phyloP scores from a whole-genome alignment of 2,329 filamentous ascomycete species.

The Ascochyta pisi region DNA sequence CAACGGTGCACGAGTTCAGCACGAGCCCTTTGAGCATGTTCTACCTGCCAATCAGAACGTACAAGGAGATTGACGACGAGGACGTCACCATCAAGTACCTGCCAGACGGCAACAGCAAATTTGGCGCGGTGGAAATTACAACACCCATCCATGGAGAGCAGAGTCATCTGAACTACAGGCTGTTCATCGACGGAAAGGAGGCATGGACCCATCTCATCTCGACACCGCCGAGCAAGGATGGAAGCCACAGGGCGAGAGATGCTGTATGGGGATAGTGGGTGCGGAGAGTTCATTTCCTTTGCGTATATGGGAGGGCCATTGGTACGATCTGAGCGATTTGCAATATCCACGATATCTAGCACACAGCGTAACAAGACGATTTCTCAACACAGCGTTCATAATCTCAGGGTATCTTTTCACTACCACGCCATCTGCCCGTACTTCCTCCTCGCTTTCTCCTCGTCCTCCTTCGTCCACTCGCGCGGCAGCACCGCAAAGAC shows the following conservation, averaged over 20 bases:
- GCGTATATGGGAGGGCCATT: neutral
- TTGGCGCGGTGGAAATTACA: constrained; percentile 81
- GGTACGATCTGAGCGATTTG: neutral
- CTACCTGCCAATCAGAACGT: constrained; percentile 84
- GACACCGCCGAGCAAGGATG: constrained; percentile 51
- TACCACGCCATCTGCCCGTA: constrained; percentile 14
- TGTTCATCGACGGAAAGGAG: constrained; percentile 83
- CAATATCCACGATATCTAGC: neutral
- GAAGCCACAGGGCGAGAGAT: constrained; percentile 53
- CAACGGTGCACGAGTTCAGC: constrained; percentile 83
- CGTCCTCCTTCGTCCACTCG: constrained; percentile 84
- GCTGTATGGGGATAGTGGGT: constrained; percentile 53
- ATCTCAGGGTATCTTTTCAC: neutral
- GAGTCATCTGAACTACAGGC: constrained; percentile 77
- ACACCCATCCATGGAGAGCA: constrained; percentile 68
- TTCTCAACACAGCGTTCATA: neutral
- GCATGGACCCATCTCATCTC: constrained; percentile 69
- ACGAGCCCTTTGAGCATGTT: constrained; percentile 94
- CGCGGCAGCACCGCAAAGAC: constrained; percentile 90
- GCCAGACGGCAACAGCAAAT: constrained; percentile 86
- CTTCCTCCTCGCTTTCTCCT: constrained; percentile 65
- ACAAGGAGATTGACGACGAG: constrained; percentile 78
- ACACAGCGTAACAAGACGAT: neutral
- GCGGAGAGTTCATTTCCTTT: too few relatives aligned
- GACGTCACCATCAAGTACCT: constrained; percentile 89